phyloP scores from a whole-genome alignment of 305 asterid species.

The Striga hermonthica region DNA sequence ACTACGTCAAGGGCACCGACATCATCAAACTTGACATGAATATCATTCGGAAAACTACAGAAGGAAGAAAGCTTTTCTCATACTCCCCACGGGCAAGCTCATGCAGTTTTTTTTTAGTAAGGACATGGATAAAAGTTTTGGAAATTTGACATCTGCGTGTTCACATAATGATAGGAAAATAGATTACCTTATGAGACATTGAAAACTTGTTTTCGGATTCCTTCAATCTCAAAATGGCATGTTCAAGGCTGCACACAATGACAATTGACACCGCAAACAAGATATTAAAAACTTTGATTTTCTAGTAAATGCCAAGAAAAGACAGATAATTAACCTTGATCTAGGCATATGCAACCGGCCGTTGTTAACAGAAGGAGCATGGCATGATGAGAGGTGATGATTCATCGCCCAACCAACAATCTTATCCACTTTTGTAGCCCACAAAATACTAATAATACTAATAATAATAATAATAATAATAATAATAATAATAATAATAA shows the following conservation, averaged over 20 bases:
- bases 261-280: neutral
- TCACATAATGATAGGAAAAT: neutral
- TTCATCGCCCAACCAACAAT: slow-evolving; percentile 73
- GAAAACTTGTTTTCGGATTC: slow-evolving; percentile 35
- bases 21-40: slow-evolving; percentile 65
- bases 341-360: slow-evolving; percentile 52
- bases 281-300: neutral
- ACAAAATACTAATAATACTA: too few species aligned
- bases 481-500: too few species aligned
- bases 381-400: slow-evolving; percentile 61
- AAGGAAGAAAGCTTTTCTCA: slow-evolving; percentile 59
- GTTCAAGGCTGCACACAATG: slow-evolving; percentile 46
- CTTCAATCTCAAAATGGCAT: slow-evolving; percentile 44
- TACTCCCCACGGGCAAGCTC: slow-evolving; percentile 56
- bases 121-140: neutral
- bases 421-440: slow-evolving; percentile 52
- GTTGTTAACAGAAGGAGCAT: slow-evolving; percentile 45
- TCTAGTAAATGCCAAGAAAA: neutral
- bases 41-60: slow-evolving; percentile 66
- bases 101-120: slow-evolving; percentile 28
- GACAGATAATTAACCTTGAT: slow-evolving; percentile 43
- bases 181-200: neutral
- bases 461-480: too few species aligned
- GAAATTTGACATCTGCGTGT: neutral
- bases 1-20: slow-evolving; percentile 77